These are phyloP conservation scores for Neurospora sp. DNA, from an alignment of 495 filamentous ascomycete species.

Conservation along the genomic window DNA sequence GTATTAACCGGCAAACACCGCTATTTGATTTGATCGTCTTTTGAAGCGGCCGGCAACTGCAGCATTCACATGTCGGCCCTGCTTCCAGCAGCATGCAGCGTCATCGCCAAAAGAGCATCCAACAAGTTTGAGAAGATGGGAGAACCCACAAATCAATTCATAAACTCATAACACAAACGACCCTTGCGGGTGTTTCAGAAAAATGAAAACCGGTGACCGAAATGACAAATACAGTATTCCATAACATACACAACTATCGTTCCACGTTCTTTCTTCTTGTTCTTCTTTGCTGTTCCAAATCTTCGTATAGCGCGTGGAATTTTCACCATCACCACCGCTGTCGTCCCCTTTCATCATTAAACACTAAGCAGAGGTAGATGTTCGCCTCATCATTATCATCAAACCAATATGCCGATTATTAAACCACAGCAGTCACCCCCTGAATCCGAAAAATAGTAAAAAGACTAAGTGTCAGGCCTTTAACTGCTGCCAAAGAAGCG, in stretches of 20 bases:
- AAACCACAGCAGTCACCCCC: background rate
- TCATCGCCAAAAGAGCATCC: background rate
- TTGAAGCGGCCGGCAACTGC: background rate
- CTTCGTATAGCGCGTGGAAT: background rate
- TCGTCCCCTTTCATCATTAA: background rate
- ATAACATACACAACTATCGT: background rate
- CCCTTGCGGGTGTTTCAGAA: background rate
- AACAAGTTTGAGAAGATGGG: background rate
- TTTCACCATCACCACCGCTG: background rate
- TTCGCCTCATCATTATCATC: background rate
- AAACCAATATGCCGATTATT: background rate
- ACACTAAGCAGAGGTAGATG: background rate
- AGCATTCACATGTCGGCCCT: background rate
- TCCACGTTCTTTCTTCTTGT: background rate
- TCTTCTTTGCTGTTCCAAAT: background rate
- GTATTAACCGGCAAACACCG: background rate
- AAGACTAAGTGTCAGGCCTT: background rate
- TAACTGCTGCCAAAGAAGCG: constrained; percentile 16
- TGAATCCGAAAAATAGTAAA: background rate
- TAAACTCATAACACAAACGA: background rate
- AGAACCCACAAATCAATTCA: background rate
- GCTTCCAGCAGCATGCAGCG: background rate
- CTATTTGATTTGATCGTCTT: background rate
- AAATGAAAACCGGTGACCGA: background rate
- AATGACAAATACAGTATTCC: background rate